These are phyloP conservation scores for Trypanosoma rangeli DNA, from an alignment of 208 protist species.

Conservation along the genomic window DNA sequence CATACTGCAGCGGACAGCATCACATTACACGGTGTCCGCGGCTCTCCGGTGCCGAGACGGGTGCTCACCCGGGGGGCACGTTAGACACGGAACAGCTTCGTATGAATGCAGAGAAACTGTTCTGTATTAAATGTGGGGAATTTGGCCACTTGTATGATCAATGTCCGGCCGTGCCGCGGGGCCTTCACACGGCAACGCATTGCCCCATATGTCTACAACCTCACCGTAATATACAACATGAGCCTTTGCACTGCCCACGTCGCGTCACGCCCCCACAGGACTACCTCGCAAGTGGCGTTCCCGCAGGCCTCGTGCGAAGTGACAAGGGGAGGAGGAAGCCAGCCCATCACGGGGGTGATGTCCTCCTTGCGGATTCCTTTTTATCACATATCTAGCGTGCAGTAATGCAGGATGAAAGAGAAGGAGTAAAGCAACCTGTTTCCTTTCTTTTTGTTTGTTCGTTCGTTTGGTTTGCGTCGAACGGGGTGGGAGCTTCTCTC, in stretches of 20 bases:
- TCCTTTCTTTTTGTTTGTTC: constrained; percentile 6
- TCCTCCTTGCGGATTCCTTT: constrained; percentile 28
- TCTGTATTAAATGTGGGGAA: constrained; percentile 72
- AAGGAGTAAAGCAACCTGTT: background rate
- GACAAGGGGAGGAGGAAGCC: background rate
- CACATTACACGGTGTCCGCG: constrained; percentile 74
- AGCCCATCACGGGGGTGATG: constrained; percentile 1
- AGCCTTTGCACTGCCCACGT: constrained; percentile 49
- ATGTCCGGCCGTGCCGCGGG: constrained; percentile 41
- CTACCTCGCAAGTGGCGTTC: constrained; percentile 39
- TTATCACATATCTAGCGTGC: constrained; percentile 15
- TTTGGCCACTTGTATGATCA: constrained; percentile 47
- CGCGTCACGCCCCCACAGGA: constrained; percentile 42
- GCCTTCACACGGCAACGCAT: constrained; percentile 44
- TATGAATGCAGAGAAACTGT: constrained; percentile 27
- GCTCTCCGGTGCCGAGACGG: constrained; percentile 15
- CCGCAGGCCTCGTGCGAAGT: constrained; percentile 4
- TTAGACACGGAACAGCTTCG: constrained; percentile 15
- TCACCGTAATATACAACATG: constrained; percentile 30
- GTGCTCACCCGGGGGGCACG: background rate
- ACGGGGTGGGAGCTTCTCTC: background rate
- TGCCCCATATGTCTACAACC: constrained; percentile 58
- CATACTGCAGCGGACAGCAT: constrained; percentile 78
- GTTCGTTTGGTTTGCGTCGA: background rate
- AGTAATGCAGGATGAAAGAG: constrained; percentile 1